Percentiles rank a stretch among this genome's conserved stretches.
phyloP scores from a whole-genome alignment of 2,329 filamentous ascomycete genomes.

The Harringtonia aguacate region DNA sequence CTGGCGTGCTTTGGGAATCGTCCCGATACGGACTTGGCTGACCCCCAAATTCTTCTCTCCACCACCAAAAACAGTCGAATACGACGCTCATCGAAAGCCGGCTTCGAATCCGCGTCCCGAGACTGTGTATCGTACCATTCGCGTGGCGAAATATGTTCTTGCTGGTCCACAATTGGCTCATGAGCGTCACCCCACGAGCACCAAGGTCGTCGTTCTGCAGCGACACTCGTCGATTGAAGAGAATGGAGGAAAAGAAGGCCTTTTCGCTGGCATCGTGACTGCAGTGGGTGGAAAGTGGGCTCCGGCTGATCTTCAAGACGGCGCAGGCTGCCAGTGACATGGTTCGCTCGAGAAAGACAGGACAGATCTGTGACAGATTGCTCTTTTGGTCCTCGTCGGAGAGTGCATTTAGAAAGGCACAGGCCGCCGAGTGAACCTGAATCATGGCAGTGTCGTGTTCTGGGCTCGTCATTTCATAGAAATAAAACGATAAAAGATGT shows the following conservation, averaged over 20 bases:
- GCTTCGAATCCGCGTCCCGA: slow-evolving; percentile 28
- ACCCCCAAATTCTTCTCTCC: slow-evolving; percentile 33
- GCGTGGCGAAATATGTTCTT: slow-evolving; percentile 8
- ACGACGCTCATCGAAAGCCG: slow-evolving; percentile 43
- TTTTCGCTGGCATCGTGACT: slow-evolving; percentile 30
- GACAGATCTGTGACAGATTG: slow-evolving; percentile 26
- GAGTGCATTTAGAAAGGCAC: slow-evolving; percentile 29
- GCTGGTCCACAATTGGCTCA: slow-evolving; percentile 41
- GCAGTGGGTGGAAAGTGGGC: slow-evolving; percentile 25
- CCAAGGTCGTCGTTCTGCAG: slow-evolving; percentile 39
- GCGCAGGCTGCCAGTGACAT: slow-evolving; percentile 39
- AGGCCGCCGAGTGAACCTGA: slow-evolving; percentile 36
- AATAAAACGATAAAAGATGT: slow-evolving; percentile 38
- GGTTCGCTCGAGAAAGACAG: slow-evolving; percentile 42
- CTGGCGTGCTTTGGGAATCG: no score
- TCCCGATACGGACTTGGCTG: slow-evolving; percentile 11
- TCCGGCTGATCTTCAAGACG: slow-evolving; percentile 37
- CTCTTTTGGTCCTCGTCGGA: slow-evolving; percentile 19
- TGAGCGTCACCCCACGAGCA: slow-evolving; percentile 39
- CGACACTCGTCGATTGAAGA: slow-evolving; percentile 32
- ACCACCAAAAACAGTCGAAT: slow-evolving; percentile 45
- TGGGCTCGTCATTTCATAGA: slow-evolving; percentile 36
- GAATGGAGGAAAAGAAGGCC: slow-evolving; percentile 33
- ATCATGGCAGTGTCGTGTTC: slow-evolving; percentile 30
- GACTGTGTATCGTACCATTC: slow-evolving; percentile 7